phyloP scores from a whole-genome alignment of 805 yeast genomes.

The Zygosaccharomyces pseudorouxii region DNA sequence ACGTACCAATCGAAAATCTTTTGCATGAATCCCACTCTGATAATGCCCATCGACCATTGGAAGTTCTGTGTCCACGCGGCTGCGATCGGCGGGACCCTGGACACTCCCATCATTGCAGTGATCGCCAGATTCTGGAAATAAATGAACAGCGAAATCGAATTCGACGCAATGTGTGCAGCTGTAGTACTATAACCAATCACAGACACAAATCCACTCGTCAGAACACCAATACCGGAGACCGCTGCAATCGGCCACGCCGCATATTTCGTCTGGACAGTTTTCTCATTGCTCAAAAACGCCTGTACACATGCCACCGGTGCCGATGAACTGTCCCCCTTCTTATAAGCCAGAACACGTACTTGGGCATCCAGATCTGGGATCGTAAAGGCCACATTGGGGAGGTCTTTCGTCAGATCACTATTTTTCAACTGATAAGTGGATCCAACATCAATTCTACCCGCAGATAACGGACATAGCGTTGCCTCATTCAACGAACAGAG shows the following conservation, averaged over 20 bases:
- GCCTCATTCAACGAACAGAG: constrained; percentile 59
- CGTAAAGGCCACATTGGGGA: constrained; percentile 83
- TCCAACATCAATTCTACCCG: constrained; percentile 78
- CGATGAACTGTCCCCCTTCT: constrained; percentile 41
- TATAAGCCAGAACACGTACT: constrained; percentile 66
- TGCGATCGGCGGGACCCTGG: constrained; percentile 91
- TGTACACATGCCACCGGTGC: constrained; percentile 83
- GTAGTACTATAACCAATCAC: constrained; percentile 86
- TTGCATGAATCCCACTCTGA: constrained; percentile 72
- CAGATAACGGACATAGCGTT: constrained; percentile 72
- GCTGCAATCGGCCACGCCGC: constrained; percentile 97
- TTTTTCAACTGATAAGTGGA: constrained; percentile 42
- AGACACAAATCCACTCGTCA: constrained; percentile 83
- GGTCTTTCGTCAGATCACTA: constrained; percentile 39
- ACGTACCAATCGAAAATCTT: constrained; percentile 87
- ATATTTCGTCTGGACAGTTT: constrained; percentile 86
- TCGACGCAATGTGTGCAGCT: constrained; percentile 96
- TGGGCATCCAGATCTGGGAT: constrained; percentile 94
- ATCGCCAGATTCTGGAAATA: constrained; percentile 93
- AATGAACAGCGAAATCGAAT: constrained; percentile 84
- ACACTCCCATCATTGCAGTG: constrained; percentile 92
- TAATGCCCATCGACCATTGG: constrained; percentile 93
- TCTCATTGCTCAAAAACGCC: constrained; percentile 80
- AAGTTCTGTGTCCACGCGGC: constrained; percentile 98
- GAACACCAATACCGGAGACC: constrained; percentile 78